Conservation (phyloP, 805 yeast genomes). For the Candida chauliodis region DNA sequence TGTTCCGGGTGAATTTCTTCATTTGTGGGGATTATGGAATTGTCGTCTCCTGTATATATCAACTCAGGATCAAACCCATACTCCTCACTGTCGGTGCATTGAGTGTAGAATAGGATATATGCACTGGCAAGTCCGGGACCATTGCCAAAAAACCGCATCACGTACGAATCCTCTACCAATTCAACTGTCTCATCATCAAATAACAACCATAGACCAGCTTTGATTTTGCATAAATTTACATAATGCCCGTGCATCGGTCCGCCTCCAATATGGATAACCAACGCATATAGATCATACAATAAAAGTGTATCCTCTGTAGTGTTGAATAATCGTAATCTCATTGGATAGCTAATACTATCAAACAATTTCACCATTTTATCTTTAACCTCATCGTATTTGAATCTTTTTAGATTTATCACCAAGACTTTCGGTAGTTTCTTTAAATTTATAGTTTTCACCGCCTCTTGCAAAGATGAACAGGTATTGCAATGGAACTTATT, state of each 20-base stretch:
- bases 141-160: constrained; percentile 83
- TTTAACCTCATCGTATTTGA: constrained; percentile 82
- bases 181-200: constrained; percentile 97
- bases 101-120: constrained; percentile 77
- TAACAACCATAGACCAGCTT: constrained; percentile 78
- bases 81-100: constrained; percentile 29
- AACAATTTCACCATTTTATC: constrained; percentile 83
- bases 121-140: constrained; percentile 88
- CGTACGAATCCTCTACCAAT: constrained; percentile 76
- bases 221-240: constrained; percentile 78
- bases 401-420: constrained; percentile 84
- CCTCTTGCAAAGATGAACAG: constrained; percentile 90
- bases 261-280: constrained; percentile 93
- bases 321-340: constrained; percentile 63
- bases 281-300: constrained; percentile 76
- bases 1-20: neutral
- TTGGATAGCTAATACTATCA: constrained; percentile 79
- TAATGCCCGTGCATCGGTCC: constrained; percentile 98
- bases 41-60: constrained; percentile 33
- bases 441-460: constrained; percentile 82
- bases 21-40: constrained; percentile 12
- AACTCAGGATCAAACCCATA: constrained; percentile 32
- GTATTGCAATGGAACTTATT: constrained; percentile 92
- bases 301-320: constrained; percentile 48
- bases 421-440: constrained; percentile 73